Evolutionary conservation across 2,329 filamentous ascomycete species (phyloP).

Genomic region (Neurospora sp.): DNA sequence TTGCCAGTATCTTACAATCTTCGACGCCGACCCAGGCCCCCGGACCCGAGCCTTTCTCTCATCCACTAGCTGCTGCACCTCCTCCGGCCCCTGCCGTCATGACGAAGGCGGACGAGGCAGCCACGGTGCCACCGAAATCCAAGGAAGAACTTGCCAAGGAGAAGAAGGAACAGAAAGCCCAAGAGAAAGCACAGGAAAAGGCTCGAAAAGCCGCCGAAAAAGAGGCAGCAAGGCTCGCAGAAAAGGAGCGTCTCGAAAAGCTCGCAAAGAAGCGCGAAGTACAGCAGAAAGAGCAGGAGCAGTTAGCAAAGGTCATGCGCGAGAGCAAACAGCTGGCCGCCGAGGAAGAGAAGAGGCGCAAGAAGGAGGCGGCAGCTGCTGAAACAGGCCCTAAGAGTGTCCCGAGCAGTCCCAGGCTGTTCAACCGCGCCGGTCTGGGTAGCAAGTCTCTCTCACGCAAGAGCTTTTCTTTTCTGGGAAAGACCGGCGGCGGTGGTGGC

Average conservation of each 20-base stretch:
- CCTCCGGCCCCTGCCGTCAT: conserved; percentile 19
- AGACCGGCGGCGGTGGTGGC: conserved; percentile 25
- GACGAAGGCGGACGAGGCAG: conserved; percentile 16
- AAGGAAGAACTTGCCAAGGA: conserved; percentile 56
- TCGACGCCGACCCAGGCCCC: conserved; percentile 16
- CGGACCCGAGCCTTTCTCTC: conserved; percentile 12
- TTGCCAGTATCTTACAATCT: conserved; percentile 12
- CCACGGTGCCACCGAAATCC: conserved; percentile 24
- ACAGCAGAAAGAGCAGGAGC: conserved; percentile 47
- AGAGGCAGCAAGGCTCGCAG: conserved; percentile 25
- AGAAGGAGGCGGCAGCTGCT: conserved; percentile 30
- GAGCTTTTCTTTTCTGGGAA: conserved; percentile 58
- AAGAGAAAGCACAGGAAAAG: conserved; percentile 43
- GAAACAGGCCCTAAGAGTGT: conserved; percentile 15
- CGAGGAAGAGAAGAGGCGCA: conserved; percentile 37
- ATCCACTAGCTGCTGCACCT: conserved; percentile 21
- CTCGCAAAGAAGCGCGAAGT: conserved; percentile 26
- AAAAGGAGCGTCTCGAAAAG: conserved; percentile 30
- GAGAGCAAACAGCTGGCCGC: conserved; percentile 54
- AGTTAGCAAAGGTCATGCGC: conserved; percentile 54
- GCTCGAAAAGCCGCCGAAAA: conserved; percentile 36
- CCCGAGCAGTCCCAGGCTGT: conserved; percentile 28
- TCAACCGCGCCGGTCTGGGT: conserved; percentile 59
- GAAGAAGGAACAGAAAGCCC: conserved; percentile 57
- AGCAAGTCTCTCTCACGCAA: conserved; percentile 74